Conservation (phyloP, 1,139 yeast species). For the Pichia sp. region DNA sequence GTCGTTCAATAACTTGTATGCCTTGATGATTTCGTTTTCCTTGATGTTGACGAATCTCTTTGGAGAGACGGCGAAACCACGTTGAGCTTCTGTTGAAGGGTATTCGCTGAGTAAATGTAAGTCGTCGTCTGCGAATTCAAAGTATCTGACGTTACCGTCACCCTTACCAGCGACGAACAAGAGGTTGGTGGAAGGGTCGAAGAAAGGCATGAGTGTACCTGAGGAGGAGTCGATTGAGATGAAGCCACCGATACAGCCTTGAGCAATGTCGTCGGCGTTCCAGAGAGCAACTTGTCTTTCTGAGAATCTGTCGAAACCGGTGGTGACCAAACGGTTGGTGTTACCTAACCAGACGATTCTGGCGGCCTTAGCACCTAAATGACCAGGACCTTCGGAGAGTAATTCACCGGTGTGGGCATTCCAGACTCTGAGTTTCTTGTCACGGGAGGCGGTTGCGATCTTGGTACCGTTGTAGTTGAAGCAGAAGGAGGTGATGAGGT, state of each 20-base stretch:
- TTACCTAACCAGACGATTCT: slow-evolving; percentile 91
- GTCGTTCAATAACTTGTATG: slow-evolving; percentile 85
- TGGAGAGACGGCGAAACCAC: slow-evolving; percentile 93
- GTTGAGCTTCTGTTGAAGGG: slow-evolving; percentile 87
- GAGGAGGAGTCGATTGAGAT: slow-evolving; percentile 84
- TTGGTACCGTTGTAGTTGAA: slow-evolving; percentile 88
- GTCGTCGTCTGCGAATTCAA: slow-evolving; percentile 80
- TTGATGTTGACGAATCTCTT: slow-evolving; percentile 73
- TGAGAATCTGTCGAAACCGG: slow-evolving; percentile 92
- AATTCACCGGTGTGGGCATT: slow-evolving; percentile 74
- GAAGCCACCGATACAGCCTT: slow-evolving; percentile 90
- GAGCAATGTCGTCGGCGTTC: slow-evolving; percentile 71
- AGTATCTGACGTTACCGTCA: slow-evolving; percentile 95
- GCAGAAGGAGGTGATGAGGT: slow-evolving; percentile 85
- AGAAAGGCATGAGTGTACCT: slow-evolving; percentile 90
- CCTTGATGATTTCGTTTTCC: slow-evolving; percentile 80
- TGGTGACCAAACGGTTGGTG: slow-evolving; percentile 79
- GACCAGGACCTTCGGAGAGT: slow-evolving; percentile 84
- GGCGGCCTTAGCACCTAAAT: slow-evolving; percentile 87
- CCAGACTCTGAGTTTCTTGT: slow-evolving; percentile 89
- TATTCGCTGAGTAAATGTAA: slow-evolving; percentile 81
- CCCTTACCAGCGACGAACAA: slow-evolving; percentile 96
- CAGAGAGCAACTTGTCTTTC: slow-evolving; percentile 96
- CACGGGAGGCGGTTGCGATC: slow-evolving; percentile 90
- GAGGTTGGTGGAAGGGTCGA: slow-evolving; percentile 75